Conservation (phyloP, 2,329 filamentous ascomycete genomes). For the Fusarium sp. region DNA sequence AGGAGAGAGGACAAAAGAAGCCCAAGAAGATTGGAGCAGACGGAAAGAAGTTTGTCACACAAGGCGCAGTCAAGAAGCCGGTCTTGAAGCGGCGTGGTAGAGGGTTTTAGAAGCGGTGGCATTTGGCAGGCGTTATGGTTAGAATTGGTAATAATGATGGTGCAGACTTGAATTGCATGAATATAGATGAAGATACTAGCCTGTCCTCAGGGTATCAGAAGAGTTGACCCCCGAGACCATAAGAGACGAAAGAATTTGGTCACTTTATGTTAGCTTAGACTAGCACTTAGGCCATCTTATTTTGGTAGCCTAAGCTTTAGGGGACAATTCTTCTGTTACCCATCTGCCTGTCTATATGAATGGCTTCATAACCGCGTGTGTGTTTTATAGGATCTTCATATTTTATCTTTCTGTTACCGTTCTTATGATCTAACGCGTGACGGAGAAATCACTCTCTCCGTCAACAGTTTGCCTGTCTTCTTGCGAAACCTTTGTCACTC, state of each 20-base stretch:
- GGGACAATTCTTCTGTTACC: no score
- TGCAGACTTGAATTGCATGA: background rate
- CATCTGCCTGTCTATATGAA: background rate
- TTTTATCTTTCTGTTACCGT: background rate
- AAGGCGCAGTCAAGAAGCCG: slow-evolving; percentile 71
- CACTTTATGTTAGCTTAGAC: no score
- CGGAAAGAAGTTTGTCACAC: slow-evolving; percentile 69
- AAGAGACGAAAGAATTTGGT: no score
- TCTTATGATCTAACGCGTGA: slow-evolving; percentile 54
- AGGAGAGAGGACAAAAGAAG: slow-evolving; percentile 56
- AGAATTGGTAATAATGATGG: slow-evolving; percentile 1
- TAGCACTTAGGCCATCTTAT: no score
- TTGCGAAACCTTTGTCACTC: slow-evolving; percentile 79
- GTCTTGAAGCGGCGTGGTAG: slow-evolving; percentile 66
- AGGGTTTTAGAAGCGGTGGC: slow-evolving; percentile 58
- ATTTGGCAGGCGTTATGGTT: background rate
- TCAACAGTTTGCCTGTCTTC: slow-evolving; percentile 72
- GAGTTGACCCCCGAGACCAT: no score
- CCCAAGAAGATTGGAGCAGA: slow-evolving; percentile 51
- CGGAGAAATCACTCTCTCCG: slow-evolving; percentile 74
- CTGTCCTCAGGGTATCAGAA: no score
- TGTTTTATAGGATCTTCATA: background rate
- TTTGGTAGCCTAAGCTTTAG: no score
- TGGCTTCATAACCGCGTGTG: background rate
- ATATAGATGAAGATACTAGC: no score